phyloP scores from a whole-genome alignment of 1,284 basidiomycete genomes.

The Marasmius tenuissimus region DNA sequence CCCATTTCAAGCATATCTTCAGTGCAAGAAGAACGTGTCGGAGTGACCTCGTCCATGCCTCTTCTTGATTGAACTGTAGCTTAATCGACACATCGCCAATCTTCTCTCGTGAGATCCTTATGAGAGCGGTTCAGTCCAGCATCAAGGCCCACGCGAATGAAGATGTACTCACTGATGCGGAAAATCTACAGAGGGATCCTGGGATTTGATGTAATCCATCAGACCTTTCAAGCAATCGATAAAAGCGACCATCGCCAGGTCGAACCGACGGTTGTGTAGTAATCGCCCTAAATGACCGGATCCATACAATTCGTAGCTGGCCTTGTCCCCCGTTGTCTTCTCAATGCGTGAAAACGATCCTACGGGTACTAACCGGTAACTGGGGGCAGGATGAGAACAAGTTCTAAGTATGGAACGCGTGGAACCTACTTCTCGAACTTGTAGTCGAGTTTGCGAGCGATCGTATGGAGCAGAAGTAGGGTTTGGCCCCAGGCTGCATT shows the following conservation, averaged over 20 bases:
- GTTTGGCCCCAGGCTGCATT: conserved; percentile 99
- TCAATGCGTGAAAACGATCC: conserved; percentile 93
- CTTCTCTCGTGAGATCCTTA: conserved; percentile 88
- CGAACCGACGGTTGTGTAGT: conserved; percentile 93
- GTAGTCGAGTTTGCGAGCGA: conserved; percentile 87
- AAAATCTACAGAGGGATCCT: conserved; percentile 75
- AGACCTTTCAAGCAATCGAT: conserved; percentile 93
- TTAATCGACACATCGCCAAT: conserved; percentile 96
- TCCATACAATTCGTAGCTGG: conserved; percentile 85
- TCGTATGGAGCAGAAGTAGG: conserved; percentile 86
- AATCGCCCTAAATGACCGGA: conserved; percentile 87
- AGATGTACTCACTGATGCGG: conserved; percentile 73
- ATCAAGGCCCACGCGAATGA: conserved; percentile 8
- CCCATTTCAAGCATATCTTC: conserved; percentile 84
- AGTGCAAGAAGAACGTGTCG: conserved; percentile 88
- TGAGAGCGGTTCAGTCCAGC: conserved; percentile 2
- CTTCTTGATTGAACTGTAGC: conserved; percentile 92
- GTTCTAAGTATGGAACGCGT: conserved; percentile 7
- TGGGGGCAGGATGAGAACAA: conserved; percentile 30
- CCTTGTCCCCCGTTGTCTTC: conserved; percentile 79
- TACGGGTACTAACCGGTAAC: conserved; percentile 88
- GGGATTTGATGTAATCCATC: conserved; percentile 77
- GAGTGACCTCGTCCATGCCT: conserved; percentile 93
- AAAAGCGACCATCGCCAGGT: conserved; percentile 94
- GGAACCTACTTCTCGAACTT: conserved; percentile 76